Percentiles rank a stretch among this genome's conserved stretches.
Conservation (phyloP, 306 rosid species). For the Prunus mongolica region DNA sequence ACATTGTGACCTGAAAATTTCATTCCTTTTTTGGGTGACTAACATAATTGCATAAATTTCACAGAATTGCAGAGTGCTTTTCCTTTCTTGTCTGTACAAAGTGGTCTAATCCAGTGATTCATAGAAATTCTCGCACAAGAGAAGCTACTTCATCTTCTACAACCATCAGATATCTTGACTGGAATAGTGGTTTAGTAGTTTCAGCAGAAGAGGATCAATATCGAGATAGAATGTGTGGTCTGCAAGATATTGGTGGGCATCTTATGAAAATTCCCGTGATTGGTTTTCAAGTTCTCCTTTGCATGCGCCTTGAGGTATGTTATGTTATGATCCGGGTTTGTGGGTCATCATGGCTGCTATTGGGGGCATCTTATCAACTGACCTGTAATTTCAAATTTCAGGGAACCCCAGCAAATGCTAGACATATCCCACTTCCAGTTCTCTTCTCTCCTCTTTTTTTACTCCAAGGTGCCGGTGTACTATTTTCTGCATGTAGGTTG, state of each 20-base stretch:
- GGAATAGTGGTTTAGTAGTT: conserved; percentile 73
- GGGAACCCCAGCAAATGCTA: conserved; percentile 79
- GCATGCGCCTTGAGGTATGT: conserved; percentile 88
- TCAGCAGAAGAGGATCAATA: conserved; percentile 71
- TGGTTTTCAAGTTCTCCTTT: conserved; percentile 85
- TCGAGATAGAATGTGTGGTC: conserved; percentile 67
- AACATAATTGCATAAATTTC: neutral
- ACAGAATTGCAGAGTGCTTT: conserved; percentile 95
- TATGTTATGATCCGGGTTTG: conserved; percentile 14
- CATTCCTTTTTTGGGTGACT: conserved; percentile 22
- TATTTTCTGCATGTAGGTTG: conserved; percentile 67
- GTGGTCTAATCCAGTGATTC: conserved; percentile 98
- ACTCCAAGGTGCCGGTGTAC: conserved; percentile 77
- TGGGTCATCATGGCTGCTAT: conserved; percentile 18
- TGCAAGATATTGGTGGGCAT: conserved; percentile 97
- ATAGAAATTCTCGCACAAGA: conserved; percentile 58
- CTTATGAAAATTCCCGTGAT: conserved; percentile 84
- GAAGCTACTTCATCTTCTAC: conserved; percentile 79
- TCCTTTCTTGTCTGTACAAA: conserved; percentile 98
- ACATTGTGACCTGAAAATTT: conserved; percentile 19
- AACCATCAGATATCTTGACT: conserved; percentile 76
- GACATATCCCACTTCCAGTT: conserved; percentile 60
- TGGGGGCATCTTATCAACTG: conserved; percentile 15
- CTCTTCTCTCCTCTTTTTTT: conserved; percentile 82
- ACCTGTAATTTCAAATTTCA: conserved; percentile 41